phyloP scores from a whole-genome alignment of 2,329 filamentous ascomycete genomes.

The Aciculosporium take region DNA sequence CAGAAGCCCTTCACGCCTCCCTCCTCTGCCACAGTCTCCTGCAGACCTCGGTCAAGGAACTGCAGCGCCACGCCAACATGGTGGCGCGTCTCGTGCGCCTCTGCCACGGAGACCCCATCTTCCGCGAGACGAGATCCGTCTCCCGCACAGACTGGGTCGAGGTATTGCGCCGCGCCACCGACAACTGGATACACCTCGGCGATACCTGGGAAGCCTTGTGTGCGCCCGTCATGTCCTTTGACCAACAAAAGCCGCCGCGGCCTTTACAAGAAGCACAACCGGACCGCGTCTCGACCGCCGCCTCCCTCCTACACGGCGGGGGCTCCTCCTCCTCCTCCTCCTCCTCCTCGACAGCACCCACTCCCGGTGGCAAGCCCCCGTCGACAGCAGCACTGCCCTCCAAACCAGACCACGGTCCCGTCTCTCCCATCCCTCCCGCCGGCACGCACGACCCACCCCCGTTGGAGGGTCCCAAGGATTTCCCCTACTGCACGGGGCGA shows the following conservation, averaged over 20 bases:
- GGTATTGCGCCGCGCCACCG: constrained; percentile 47
- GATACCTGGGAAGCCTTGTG: constrained; percentile 60
- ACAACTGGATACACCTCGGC: constrained; percentile 52
- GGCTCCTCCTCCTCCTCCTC: constrained; percentile 29
- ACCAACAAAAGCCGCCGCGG: background rate
- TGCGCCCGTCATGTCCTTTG: constrained; percentile 17
- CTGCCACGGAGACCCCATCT: constrained; percentile 67
- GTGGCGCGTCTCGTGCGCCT: constrained; percentile 61
- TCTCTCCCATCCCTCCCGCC: background rate
- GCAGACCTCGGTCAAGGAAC: constrained; percentile 64
- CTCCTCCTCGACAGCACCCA: constrained; percentile 25
- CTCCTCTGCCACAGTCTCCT: constrained; percentile 67
- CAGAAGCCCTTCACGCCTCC: constrained; percentile 63
- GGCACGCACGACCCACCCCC: background rate
- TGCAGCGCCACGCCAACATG: constrained; percentile 69
- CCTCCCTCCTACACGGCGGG: background rate
- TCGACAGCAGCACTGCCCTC: constrained; percentile 7
- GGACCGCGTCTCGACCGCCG: background rate
- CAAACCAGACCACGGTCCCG: constrained; percentile 4
- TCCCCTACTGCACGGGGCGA: constrained; percentile 54
- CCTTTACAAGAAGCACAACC: background rate
- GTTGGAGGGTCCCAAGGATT: constrained; percentile 43
- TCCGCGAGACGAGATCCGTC: constrained; percentile 56
- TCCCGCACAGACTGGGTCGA: constrained; percentile 71
- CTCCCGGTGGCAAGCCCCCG: constrained; percentile 6